Evolutionary conservation across 257 asterid genomes (phyloP).

Genomic region (Paulownia fortunei): DNA sequence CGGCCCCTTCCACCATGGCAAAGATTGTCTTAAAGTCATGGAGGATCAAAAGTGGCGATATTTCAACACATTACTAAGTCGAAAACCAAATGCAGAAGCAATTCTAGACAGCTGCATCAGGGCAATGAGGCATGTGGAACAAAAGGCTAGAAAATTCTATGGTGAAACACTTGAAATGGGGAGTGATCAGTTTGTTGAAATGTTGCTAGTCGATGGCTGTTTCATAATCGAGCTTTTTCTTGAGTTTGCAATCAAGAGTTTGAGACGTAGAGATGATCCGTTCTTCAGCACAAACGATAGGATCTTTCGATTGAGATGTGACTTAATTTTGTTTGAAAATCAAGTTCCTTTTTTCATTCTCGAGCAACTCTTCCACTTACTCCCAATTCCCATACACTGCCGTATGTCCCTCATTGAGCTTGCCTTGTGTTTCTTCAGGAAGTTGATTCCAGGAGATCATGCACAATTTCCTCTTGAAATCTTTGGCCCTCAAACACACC

Average conservation of each 20-base stretch:
- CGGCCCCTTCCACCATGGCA: slow-evolving; percentile 60
- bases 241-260: slow-evolving; percentile 31
- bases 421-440: slow-evolving; percentile 49
- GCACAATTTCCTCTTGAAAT: neutral
- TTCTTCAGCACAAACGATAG: slow-evolving; percentile 30
- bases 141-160: slow-evolving; percentile 52
- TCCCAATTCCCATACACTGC: slow-evolving; percentile 46
- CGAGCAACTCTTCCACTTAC: slow-evolving; percentile 44
- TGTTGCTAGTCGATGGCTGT: slow-evolving; percentile 56
- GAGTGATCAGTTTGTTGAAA: slow-evolving; percentile 46
- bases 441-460: slow-evolving; percentile 35
- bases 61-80: slow-evolving; percentile 42
- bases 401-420: slow-evolving; percentile 46
- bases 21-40: slow-evolving; percentile 25
- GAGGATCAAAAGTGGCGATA: slow-evolving; percentile 57
- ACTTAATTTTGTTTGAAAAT: slow-evolving; percentile 55
- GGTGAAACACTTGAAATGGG: slow-evolving; percentile 38
- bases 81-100: slow-evolving; percentile 42
- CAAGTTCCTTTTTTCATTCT: slow-evolving; percentile 60
- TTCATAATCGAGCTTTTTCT: slow-evolving; percentile 63
- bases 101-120: slow-evolving; percentile 46
- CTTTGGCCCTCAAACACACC: slow-evolving; percentile 40
- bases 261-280: slow-evolving; percentile 63
- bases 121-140: slow-evolving; percentile 41
- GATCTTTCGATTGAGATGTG: slow-evolving; percentile 42